A percentile compares a stretch with the other conserved stretches of the same genome.
Evolutionary conservation across 441 rosid genomes (phyloP).

Genomic region (Manihot esculenta): DNA sequence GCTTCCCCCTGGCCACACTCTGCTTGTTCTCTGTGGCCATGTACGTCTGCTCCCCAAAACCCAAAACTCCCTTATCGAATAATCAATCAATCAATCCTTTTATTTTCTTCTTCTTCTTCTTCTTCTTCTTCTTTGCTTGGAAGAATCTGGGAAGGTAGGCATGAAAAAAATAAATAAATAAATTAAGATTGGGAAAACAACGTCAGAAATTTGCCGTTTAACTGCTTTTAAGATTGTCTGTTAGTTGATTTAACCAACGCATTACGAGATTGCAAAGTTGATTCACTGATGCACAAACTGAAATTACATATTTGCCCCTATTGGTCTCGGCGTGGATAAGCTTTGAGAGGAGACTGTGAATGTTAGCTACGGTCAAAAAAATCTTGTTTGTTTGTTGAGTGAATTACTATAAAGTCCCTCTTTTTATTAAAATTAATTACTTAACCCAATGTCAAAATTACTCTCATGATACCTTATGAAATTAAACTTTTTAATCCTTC

Average conservation of each 20-base stretch:
- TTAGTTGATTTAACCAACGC: not conserved
- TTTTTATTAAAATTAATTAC: too few species aligned
- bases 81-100: constrained; percentile 6
- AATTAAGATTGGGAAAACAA: not conserved
- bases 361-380: constrained; percentile 4
- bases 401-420: too few species aligned
- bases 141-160: constrained; percentile 22
- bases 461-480: too few species aligned
- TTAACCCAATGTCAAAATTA: too few species aligned
- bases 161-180: not conserved
- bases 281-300: too few species aligned
- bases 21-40: constrained; percentile 57
- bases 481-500: too few species aligned
- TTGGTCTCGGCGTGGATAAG: not conserved
- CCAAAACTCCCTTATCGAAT: too few species aligned
- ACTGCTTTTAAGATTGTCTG: constrained; percentile 23
- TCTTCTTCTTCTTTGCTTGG: constrained; percentile 12
- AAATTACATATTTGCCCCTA: constrained; percentile 23
- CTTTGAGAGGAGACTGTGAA: not conserved
- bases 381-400: not conserved
- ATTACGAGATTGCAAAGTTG: too few species aligned
- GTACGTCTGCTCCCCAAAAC: not conserved
- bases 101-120: not conserved
- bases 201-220: constrained; percentile 22
- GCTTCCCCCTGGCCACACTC: constrained; percentile 42